Evolutionary conservation across 1,284 basidiomycete species (phyloP), one percentile per base, ranked within the genome.

Genomic region (Austroboletus novae-zelandiae): DNA sequence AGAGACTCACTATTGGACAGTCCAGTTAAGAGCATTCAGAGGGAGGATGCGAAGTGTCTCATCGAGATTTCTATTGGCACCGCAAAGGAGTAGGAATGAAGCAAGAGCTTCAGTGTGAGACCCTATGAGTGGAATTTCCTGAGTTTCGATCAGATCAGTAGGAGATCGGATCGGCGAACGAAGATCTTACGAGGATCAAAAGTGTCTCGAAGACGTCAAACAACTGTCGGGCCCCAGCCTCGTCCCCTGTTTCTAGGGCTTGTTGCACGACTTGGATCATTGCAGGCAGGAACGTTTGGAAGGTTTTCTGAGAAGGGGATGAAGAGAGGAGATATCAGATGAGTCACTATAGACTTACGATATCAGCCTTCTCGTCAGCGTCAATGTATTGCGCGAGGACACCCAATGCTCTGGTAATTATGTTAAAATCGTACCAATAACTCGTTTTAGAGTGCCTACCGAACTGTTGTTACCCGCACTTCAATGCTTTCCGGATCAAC

Each of bases 181-280:
- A 29, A 7, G n/a, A 17, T 17, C 82, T 54, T 57, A 89, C 90
- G 50, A 97, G 81, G 64, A 97, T 96, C 47, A 98, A 81, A 49
- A 99, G 83, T 1, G 93, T 96, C 76, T 99, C 97, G 57, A 99
- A 82, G 23, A 98, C 92, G 65, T 99, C 97, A 63, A 98, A 97
- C 31, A 95, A 79, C 64, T 96, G 86, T 56, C 94, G 87, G 50
- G 91, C 91, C 54, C 86, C 86, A 40, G 81, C 79, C 65, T 94
- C 91, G 66, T 98, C 88, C 40, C 79, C 83, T 40, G 81, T 72
- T 64, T 91, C 89, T n/a, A 99, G 81, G 48, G 85, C 83, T 69
- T 94, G 89, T 36, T 91, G 88, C 43, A 98, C 86, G 43, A 98
- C 94, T 53, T 83, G 79, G 51, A 99, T 90, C 82, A 99, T 97